Evolutionary conservation across 2,329 filamentous ascomycete genomes (phyloP), one percentile per base, ranked within the genome.

Genomic region (Bipolaris oryzae): DNA sequence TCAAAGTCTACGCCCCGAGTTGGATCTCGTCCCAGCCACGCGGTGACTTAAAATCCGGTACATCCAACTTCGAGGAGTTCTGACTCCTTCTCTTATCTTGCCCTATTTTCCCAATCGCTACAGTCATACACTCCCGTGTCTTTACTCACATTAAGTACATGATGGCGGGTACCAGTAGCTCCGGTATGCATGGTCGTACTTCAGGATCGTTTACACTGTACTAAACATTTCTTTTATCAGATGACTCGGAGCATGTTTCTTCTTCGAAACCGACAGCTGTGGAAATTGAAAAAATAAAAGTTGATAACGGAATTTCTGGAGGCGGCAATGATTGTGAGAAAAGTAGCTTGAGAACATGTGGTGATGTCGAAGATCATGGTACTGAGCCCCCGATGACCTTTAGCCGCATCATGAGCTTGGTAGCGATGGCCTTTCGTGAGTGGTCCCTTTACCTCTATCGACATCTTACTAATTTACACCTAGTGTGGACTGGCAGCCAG

Each of bases 401-500:
- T 2, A 46, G 33, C n/a, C 33, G 80, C 11, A 78, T 83, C 62
- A 82, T 85, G 81, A 79, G 79, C 50, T 76, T 85, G 51, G 70
- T 82, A n/a, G 82, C 83, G 0, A 63, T 66, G 55, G 59, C 58
- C 4, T 64, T 63, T 20, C 38, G 58, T 60, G 41, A 55, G 53
- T 42, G 25, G 5, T 43, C 16, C 0, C 10, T 15, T 43, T 7
- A 5, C 2, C 28, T 28, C 41, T 43, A 16, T 2, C 15, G 18
- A 4, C 16, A 41, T 9, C 6, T 31, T 7, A 3, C 16, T 10
- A 11, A 50, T 10, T 5, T 31, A 5, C 16, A 10, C 7, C 35
- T n/a, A 62, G 56, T 86, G 28, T 87, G 84, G 84, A 85, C 82
- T 43, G 84, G 83, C n/a, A 84, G 80, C 57, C 84, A 87, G 61